Evolutionary conservation across 1,139 yeast genomes (phyloP), one percentile per base, ranked within the genome.

Genomic region (Nakaseomyces bracarensis): DNA sequence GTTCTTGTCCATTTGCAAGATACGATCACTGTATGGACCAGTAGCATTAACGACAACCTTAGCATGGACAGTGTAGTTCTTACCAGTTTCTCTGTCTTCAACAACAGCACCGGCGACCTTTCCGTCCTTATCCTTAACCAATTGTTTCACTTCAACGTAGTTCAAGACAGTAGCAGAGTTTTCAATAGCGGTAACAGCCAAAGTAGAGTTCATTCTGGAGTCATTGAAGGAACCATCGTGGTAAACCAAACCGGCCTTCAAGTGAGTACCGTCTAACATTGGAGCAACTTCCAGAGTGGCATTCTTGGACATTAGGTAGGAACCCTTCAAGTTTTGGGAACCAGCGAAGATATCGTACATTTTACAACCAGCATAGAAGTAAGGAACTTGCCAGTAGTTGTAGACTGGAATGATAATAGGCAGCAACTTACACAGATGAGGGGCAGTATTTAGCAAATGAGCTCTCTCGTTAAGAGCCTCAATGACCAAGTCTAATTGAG

Each of bases 181-280:
- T 55, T 83, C 80, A 49, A 82, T 70, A 33, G 97, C 96, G 38
- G 96, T 81, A 43, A 84, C 62, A 28, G 96, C 96, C 55, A 89
- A 70, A 29, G 95, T 73, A 9, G 91, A 72, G 63, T 89, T 87
- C 81, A 86, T 80, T 66, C 97, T 77, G 15, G 96, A 74, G 63
- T 89, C 97, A 63, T 89, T 89, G 66, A 89, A 94, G 36, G 87
- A 73, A 53, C 97, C 97, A 64, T 89, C 97, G 64, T 87, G 95
- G 69, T 89, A 89, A 48, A 89, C 94, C 58, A 93, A 74, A 42
- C 94, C 84, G 39, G 95, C 95, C 68, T 84, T 89, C 65, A 89
- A 75, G 53, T 80, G 77, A 40, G 81, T 71, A 47, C 77, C 77
- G 60, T 85, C 89, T 60, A 89, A 70, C 85, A 84, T 86, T 43